These are phyloP conservation scores for Rhynchosporium graminicola DNA, from an alignment of 2,329 filamentous ascomycete genomes.

Conservation along the genomic window DNA sequence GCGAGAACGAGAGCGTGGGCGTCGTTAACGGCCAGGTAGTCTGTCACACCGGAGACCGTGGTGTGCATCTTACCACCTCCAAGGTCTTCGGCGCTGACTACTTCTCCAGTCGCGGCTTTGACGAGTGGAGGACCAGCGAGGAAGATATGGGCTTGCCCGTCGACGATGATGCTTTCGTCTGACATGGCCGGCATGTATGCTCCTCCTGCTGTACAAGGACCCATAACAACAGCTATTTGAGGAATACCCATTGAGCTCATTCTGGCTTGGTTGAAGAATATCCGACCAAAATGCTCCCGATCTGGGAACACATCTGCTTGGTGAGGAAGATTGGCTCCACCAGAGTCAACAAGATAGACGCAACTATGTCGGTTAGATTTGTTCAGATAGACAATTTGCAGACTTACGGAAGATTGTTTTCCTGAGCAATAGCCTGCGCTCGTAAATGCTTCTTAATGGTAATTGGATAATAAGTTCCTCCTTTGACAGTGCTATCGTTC, in stretches of 20 bases:
- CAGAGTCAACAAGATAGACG: conserved; percentile 95
- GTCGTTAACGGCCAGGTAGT: conserved; percentile 93
- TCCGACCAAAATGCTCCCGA: conserved; percentile 87
- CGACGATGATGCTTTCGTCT: conserved; percentile 95
- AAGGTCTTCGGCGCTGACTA: conserved; percentile 85
- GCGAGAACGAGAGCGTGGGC: conserved; percentile 87
- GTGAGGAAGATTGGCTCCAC: conserved; percentile 91
- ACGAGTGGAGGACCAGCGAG: conserved; percentile 91
- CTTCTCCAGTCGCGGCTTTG: conserved; percentile 93
- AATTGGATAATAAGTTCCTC: conserved; percentile 94
- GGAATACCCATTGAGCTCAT: conserved; percentile 90
- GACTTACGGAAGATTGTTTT: conserved; percentile 72
- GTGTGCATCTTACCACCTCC: conserved; percentile 89
- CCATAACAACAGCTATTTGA: conserved; percentile 95
- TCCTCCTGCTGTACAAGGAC: conserved; percentile 91
- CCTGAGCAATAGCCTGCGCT: conserved; percentile 85
- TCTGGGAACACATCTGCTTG: conserved; percentile 97
- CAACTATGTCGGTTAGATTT: conserved; percentile 52
- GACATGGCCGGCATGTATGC: conserved; percentile 98
- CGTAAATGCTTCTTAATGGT: conserved; percentile 97
- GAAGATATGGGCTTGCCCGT: conserved; percentile 96
- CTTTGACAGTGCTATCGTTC: conserved; percentile 97
- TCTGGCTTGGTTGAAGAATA: conserved; percentile 96
- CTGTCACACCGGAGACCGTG: conserved; percentile 87
- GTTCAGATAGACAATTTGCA: neutral